Percentiles rank a stretch among this genome's conserved stretches.
Evolutionary conservation across 1,139 yeast genomes (phyloP).

Genomic region (Sugiyamaella japonica): DNA sequence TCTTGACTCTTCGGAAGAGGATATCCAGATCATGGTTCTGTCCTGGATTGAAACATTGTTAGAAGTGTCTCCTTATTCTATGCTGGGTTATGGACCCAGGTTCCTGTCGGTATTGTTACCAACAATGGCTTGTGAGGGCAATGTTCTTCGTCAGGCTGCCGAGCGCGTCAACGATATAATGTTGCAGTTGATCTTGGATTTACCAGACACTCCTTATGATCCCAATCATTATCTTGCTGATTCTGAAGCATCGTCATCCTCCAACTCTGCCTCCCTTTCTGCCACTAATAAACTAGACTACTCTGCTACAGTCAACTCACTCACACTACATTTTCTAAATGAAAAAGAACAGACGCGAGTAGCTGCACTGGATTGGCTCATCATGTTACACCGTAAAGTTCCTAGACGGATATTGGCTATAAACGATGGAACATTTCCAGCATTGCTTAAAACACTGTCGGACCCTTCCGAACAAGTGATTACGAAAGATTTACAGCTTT

Average conservation of each 20-base stretch:
- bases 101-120: constrained; percentile 57
- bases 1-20: constrained; percentile 69
- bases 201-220: constrained; percentile 33
- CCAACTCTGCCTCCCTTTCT: neutral
- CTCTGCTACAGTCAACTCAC: constrained; percentile 57
- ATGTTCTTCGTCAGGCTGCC: constrained; percentile 55
- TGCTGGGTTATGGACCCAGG: constrained; percentile 64
- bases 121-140: constrained; percentile 55
- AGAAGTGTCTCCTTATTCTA: constrained; percentile 72
- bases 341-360: constrained; percentile 80
- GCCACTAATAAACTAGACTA: constrained; percentile 47
- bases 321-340: constrained; percentile 60
- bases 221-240: constrained; percentile 36
- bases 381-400: constrained; percentile 73
- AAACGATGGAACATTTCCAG: constrained; percentile 69
- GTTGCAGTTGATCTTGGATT: constrained; percentile 46
- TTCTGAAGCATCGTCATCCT: neutral
- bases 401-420: constrained; percentile 59
- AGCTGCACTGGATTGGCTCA: constrained; percentile 89
- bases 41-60: constrained; percentile 81
- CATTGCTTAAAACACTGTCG: constrained; percentile 74
- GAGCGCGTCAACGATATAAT: constrained; percentile 54
- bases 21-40: constrained; percentile 76
- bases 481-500: constrained; percentile 68
- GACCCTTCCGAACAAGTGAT: constrained; percentile 88